phyloP scores from a whole-genome alignment of 2,329 filamentous ascomycete genomes.

The Aureobasidium pullulans region DNA sequence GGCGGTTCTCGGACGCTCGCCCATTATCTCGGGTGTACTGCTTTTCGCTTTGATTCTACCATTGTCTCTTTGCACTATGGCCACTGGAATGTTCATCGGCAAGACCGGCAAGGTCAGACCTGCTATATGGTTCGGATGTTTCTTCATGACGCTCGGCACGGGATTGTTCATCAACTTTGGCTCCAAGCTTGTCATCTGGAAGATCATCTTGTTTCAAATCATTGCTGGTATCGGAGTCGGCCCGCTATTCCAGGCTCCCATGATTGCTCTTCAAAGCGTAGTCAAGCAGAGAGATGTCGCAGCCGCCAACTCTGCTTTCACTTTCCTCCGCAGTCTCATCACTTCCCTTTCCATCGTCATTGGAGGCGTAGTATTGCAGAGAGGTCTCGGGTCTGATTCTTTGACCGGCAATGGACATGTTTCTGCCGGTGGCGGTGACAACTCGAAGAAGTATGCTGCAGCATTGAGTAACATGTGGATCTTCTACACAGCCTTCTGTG shows the following conservation, averaged over 20 bases:
- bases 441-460: constrained; percentile 28
- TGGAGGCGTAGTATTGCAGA: constrained; percentile 46
- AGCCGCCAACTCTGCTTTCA: constrained; percentile 45
- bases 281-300: constrained; percentile 45
- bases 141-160: constrained; percentile 38
- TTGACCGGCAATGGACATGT: constrained; percentile 22
- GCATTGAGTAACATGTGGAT: constrained; percentile 45
- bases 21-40: constrained; percentile 48
- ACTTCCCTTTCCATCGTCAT: constrained; percentile 43
- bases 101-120: constrained; percentile 42
- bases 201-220: constrained; percentile 43
- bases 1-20: constrained; percentile 53
- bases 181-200: constrained; percentile 28
- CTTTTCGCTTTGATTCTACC: constrained; percentile 53
- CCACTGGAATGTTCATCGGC: constrained; percentile 43
- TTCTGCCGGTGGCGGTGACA: background rate
- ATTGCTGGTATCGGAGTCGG: constrained; percentile 46
- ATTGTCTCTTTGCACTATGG: constrained; percentile 41
- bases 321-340: constrained; percentile 40
- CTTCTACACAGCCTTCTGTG: constrained; percentile 37
- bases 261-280: constrained; percentile 49
- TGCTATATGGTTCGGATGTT: constrained; percentile 38
- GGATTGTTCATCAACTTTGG: constrained; percentile 40
- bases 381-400: constrained; percentile 26
- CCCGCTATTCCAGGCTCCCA: constrained; percentile 47